Evolutionary conservation across 148 eudicot species (phyloP).

Genomic region (Heliosperma pusillum): DNA sequence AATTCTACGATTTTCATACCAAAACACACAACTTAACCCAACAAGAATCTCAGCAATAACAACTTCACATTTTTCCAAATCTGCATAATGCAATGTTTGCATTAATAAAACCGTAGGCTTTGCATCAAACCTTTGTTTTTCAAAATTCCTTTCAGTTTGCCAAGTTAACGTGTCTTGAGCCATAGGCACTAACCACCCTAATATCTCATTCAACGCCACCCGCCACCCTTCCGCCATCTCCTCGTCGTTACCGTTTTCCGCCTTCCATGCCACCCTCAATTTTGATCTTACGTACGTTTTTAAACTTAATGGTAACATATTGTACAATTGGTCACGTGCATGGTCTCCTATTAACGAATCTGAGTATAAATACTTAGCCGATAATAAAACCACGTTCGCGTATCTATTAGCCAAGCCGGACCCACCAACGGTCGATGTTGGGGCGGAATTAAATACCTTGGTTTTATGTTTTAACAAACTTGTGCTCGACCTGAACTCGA

Average conservation of each 20-base stretch:
- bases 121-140: constrained; percentile 50
- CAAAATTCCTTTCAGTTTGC: constrained; percentile 66
- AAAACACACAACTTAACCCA: constrained; percentile 52
- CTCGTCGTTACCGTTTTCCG: constrained; percentile 25
- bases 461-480: constrained; percentile 9
- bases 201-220: constrained; percentile 51
- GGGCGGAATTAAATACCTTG: constrained; percentile 59
- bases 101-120: constrained; percentile 54
- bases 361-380: constrained; percentile 46
- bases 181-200: constrained; percentile 71
- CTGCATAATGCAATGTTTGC: constrained; percentile 79
- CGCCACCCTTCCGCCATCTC: constrained; percentile 73
- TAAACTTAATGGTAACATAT: constrained; percentile 57
- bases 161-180: constrained; percentile 62
- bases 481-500: neutral
- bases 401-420: constrained; percentile 56
- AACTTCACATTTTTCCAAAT: constrained; percentile 69
- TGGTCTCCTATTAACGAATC: constrained; percentile 27
- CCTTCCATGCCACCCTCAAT: constrained; percentile 36
- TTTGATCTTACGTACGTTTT: constrained; percentile 49
- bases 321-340: constrained; percentile 45
- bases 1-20: constrained; percentile 40
- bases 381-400: constrained; percentile 55
- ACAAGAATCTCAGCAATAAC: constrained; percentile 63
- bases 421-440: constrained; percentile 67